These are phyloP conservation scores for Xylaria hypoxylon DNA, from an alignment of 2,329 filamentous ascomycete genomes.

Conservation along the genomic window DNA sequence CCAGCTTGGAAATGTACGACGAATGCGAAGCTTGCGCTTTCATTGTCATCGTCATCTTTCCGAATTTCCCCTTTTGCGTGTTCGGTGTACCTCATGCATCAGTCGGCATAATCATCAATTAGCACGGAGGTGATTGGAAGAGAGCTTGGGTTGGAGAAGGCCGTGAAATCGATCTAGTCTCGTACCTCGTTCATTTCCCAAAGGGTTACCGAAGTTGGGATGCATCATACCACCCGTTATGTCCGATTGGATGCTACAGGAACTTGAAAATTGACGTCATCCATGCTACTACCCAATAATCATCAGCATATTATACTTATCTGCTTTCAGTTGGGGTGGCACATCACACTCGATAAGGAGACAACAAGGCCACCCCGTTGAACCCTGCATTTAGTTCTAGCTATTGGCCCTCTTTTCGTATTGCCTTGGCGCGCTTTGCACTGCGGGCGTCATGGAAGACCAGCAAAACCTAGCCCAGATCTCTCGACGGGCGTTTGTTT, in stretches of 20 bases:
- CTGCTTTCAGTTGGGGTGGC: neutral
- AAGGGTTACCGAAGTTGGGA: slow-evolving; percentile 12
- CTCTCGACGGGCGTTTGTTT: slow-evolving; percentile 1
- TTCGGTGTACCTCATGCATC: neutral
- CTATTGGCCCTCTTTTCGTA: neutral
- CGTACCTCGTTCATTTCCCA: slow-evolving; percentile 33
- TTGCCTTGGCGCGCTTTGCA: neutral
- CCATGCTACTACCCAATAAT: neutral
- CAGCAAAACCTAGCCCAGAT: neutral
- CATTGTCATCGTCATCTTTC: neutral
- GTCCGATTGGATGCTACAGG: neutral
- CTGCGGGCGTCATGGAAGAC: slow-evolving; percentile 1
- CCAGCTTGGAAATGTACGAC: neutral
- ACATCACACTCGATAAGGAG: too few species aligned
- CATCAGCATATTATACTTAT: neutral
- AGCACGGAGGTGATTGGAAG: slow-evolving; percentile 4
- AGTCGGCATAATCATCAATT: neutral
- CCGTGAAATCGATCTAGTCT: slow-evolving; percentile 1
- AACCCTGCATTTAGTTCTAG: neutral
- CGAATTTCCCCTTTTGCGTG: neutral
- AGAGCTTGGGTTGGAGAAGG: slow-evolving; percentile 2
- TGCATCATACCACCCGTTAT: neutral
- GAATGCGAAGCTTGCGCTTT: slow-evolving; percentile 2
- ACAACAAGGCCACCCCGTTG: neutral
- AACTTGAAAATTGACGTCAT: neutral